Evolutionary conservation across 768 basidiomycete genomes (phyloP).

Genomic region (Naematelia encephala): DNA sequence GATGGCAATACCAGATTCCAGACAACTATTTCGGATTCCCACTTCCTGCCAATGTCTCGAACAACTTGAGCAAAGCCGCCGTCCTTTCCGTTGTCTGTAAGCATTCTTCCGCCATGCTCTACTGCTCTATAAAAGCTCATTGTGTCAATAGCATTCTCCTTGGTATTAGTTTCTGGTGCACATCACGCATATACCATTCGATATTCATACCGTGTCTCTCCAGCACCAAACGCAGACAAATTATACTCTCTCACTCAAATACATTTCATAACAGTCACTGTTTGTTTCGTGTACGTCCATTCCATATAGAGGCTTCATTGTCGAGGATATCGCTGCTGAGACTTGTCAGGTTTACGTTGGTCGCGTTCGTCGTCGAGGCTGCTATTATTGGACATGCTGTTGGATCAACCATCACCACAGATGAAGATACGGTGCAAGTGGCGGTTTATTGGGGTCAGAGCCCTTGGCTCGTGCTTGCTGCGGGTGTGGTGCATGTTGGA

Average conservation of each 20-base stretch:
- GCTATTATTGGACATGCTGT: conserved; percentile 34
- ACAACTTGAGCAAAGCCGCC: conserved; percentile 27
- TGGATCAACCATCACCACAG: conserved; percentile 10
- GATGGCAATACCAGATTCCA: conserved; percentile 39
- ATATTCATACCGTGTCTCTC: conserved; percentile 29
- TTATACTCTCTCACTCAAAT: conserved; percentile 30
- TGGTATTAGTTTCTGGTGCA: conserved; percentile 26
- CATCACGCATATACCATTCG: conserved; percentile 39
- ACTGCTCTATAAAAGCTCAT: background rate
- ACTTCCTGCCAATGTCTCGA: conserved; percentile 28
- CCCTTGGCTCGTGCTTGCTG: conserved; percentile 35
- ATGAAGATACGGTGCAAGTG: conserved; percentile 13
- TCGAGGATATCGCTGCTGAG: too few species aligned
- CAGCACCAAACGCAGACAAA: conserved; percentile 36
- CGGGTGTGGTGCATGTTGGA: conserved; percentile 36
- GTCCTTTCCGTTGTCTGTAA: conserved; percentile 20
- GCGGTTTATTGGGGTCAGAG: conserved; percentile 37
- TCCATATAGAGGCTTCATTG: too few species aligned
- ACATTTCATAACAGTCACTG: conserved; percentile 32
- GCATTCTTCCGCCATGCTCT: background rate
- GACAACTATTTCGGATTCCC: conserved; percentile 36
- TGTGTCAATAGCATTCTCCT: conserved; percentile 22
- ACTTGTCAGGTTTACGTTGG: conserved; percentile 37
- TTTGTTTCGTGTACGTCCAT: conserved; percentile 32
- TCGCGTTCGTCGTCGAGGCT: conserved; percentile 41